Evolutionary conservation across 495 filamentous ascomycete species (phyloP), one percentile per base, ranked within the genome.

Genomic region (Aspergillus sparsus): DNA sequence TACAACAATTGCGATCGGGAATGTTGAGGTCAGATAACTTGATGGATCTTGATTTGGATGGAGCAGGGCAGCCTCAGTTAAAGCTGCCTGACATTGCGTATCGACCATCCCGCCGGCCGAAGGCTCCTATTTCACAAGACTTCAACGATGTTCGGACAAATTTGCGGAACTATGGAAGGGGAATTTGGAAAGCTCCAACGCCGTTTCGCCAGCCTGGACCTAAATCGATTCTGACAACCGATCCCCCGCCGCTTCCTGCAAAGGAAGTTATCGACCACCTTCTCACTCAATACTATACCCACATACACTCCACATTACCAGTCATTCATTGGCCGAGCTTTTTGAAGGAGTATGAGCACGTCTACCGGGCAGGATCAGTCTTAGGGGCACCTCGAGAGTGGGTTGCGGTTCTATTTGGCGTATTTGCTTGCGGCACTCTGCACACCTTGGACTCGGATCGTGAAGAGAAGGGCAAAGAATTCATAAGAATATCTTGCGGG

Each of bases 271-370:
- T 88, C n/a, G 91, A 96, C 63, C 83, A 81, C 64, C 79, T 97
- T n/a, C 69, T 97, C 9, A 79, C 80, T 11, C 79, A 89, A 33
- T 98, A 95, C 74, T 89, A 88, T 66, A 73, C 80, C 12, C 88
- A 86, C 21, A 80, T 91, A 42, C 95, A 98, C 70, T 80, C 85
- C 44, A 84, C 89, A 59, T 83, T 91, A 45, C 95, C 95, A 7
- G 84, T 97, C 50, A 69, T 98, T 13, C 91, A 98, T 72, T 98
- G 93, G 94, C 89, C 90, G 6, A 87, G 81, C 7, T 96, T 98
- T 66, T 77, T 84, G 54, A 76, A 83, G 53, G 83, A 91, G 52
- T 90, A 92, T 63, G 90, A 96, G 36, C 77, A 82, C 15, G 78
- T 93, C 16, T 97, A 97, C 72, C 85, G 81, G 46, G 72, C 78